A percentile compares a stretch with the other conserved stretches of the same genome.
These are phyloP conservation scores for Cercis canadensis DNA, from an alignment of 306 rosid genomes.

Conservation along the genomic window DNA sequence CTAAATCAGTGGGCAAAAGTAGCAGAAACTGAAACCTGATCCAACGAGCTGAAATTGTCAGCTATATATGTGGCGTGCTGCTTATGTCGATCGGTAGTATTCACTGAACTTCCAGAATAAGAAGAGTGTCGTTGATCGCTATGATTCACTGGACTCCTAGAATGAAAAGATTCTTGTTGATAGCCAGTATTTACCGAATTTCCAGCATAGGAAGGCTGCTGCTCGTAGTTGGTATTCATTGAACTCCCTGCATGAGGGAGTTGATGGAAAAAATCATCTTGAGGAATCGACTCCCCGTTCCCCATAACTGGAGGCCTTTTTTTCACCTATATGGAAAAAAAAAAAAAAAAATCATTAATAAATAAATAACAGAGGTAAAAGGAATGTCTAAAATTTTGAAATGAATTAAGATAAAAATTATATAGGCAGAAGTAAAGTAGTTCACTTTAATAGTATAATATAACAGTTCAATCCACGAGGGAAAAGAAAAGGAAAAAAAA, in stretches of 20 bases:
- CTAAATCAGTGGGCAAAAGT: conserved; percentile 17
- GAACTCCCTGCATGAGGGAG: conserved; percentile 38
- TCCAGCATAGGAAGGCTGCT: no score
- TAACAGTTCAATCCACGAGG: not conserved
- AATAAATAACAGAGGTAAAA: conserved; percentile 1
- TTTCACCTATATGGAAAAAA: conserved; percentile 35
- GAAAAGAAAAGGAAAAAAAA: not conserved
- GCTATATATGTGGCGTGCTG: conserved; percentile 53
- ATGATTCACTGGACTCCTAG: conserved; percentile 47
- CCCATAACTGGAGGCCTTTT: conserved; percentile 59
- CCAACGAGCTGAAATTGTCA: conserved; percentile 82
- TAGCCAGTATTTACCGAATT: no score
- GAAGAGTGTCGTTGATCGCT: conserved; percentile 35
- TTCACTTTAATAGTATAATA: not conserved
- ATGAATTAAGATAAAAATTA: not conserved
- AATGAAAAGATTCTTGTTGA: conserved; percentile 31
- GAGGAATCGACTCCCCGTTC: conserved; percentile 61
- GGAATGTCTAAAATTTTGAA: not conserved
- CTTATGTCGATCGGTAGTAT: conserved; percentile 36
- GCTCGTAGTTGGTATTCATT: conserved; percentile 19
- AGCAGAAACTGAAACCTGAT: conserved; percentile 60
- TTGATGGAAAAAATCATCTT: conserved; percentile 36
- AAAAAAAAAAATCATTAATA: conserved; percentile 10
- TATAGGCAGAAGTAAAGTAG: not conserved
- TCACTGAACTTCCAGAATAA: conserved; percentile 42